Evolutionary conservation across 75 land plant species (phyloP).

Genomic region (Picea glauca): DNA sequence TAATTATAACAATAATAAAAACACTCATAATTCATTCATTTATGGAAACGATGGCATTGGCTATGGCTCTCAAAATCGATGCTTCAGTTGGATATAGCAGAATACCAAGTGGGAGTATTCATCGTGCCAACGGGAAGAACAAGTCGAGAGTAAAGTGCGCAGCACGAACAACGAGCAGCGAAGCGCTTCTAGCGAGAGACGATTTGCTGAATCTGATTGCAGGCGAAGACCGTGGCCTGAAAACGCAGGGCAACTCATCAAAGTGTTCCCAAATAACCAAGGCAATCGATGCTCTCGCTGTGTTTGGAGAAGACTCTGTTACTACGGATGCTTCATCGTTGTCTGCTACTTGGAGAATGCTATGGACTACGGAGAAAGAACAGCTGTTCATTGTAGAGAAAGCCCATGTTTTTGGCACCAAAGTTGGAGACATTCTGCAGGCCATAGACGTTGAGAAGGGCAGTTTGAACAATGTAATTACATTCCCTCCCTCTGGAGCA

Average conservation of each 20-base stretch:
- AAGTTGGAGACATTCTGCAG: slow-evolving; percentile 88
- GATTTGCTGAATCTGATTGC: slow-evolving; percentile 65
- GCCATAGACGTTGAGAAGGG: slow-evolving; percentile 76
- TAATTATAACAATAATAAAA: too few species aligned
- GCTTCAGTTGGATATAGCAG: neutral
- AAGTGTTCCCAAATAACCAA: slow-evolving; percentile 35
- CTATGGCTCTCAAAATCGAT: neutral
- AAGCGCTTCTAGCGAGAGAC: slow-evolving; percentile 31
- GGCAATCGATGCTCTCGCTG: slow-evolving; percentile 46
- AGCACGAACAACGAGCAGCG: slow-evolving; percentile 8
- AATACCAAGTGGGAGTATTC: neutral
- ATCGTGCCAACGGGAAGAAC: neutral
- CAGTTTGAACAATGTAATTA: slow-evolving; percentile 83
- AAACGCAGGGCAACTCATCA: slow-evolving; percentile 39
- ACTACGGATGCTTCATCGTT: slow-evolving; percentile 49
- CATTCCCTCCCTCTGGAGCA: slow-evolving; percentile 89
- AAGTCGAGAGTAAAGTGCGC: neutral
- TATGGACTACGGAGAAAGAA: slow-evolving; percentile 93
- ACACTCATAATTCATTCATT: too few species aligned
- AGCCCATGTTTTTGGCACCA: slow-evolving; percentile 69
- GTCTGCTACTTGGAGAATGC: slow-evolving; percentile 89
- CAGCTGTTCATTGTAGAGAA: slow-evolving; percentile 77
- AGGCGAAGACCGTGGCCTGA: slow-evolving; percentile 69
- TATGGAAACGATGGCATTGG: neutral
- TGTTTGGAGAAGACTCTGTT: slow-evolving; percentile 30